These are phyloP conservation scores for Thymus mandschuricus DNA, from an alignment of 257 asterid species.

Conservation along the genomic window DNA sequence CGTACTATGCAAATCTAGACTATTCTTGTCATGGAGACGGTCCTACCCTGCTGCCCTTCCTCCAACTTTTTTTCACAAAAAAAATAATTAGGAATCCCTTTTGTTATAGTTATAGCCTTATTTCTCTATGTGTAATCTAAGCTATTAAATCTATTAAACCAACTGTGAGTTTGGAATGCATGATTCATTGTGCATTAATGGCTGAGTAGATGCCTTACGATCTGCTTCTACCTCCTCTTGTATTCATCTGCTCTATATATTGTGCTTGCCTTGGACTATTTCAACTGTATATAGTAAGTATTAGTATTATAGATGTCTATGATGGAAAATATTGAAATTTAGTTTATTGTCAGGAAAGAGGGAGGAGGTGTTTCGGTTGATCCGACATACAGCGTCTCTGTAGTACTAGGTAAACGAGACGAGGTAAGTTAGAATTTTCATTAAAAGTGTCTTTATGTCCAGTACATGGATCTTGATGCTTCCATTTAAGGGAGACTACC, in stretches of 20 bases:
- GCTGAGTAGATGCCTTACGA: slow-evolving; percentile 2
- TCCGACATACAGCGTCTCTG: slow-evolving; percentile 70
- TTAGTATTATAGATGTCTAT: neutral
- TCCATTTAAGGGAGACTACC: neutral
- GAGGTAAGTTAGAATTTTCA: slow-evolving; percentile 54
- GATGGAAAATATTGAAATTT: slow-evolving; percentile 5
- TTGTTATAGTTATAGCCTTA: neutral
- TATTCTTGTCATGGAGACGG: neutral
- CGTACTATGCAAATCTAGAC: neutral
- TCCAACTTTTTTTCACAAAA: neutral
- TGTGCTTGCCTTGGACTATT: neutral
- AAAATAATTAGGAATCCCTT: neutral
- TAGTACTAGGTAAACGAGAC: slow-evolving; percentile 82
- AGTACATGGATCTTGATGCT: slow-evolving; percentile 6
- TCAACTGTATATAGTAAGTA: neutral
- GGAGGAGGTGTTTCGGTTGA: slow-evolving; percentile 76
- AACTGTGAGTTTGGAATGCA: neutral
- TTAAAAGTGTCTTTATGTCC: neutral
- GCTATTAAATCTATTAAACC: slow-evolving; percentile 3
- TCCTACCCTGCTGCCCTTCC: neutral
- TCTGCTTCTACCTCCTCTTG: slow-evolving; percentile 4
- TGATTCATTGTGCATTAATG: neutral
- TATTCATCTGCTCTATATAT: neutral
- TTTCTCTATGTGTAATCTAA: neutral
- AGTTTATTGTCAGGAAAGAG: slow-evolving; percentile 71